Evolutionary conservation across 1,284 basidiomycete species (phyloP).

Genomic region (Rhodotorula sp.): DNA sequence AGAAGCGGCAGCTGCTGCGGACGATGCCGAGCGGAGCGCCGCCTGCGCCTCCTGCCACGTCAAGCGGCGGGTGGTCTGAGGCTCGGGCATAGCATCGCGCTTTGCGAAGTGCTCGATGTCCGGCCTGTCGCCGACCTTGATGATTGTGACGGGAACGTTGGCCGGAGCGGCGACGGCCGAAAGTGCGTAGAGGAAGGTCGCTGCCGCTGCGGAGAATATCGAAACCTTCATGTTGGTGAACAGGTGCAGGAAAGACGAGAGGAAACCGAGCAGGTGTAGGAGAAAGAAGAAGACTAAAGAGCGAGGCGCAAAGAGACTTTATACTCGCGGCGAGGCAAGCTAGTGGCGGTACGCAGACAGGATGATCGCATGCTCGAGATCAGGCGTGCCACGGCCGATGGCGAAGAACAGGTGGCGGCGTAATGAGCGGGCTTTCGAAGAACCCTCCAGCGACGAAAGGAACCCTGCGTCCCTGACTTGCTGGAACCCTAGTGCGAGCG

Average conservation of each 20-base stretch:
- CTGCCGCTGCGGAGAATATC: neutral
- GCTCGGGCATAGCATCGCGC: neutral
- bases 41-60: neutral
- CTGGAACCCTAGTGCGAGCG: neutral
- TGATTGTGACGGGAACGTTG: neutral
- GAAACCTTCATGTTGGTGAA: neutral
- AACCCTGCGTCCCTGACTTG: no score
- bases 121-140: constrained; percentile 7
- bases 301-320: neutral
- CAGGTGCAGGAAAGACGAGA: no score
- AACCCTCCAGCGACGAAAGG: neutral
- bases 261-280: no score
- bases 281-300: no score
- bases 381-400: neutral
- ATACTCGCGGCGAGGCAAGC: neutral
- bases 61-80: neutral
- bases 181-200: neutral
- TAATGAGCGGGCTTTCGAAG: neutral
- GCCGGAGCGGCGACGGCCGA: neutral
- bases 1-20: neutral
- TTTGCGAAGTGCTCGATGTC: neutral
- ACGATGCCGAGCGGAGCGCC: neutral
- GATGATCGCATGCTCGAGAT: neutral
- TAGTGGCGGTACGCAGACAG: neutral
- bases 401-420: neutral